These are phyloP conservation scores for Aphanomyces cochlioides DNA, from an alignment of 352 stramenopile species.

Conservation along the genomic window DNA sequence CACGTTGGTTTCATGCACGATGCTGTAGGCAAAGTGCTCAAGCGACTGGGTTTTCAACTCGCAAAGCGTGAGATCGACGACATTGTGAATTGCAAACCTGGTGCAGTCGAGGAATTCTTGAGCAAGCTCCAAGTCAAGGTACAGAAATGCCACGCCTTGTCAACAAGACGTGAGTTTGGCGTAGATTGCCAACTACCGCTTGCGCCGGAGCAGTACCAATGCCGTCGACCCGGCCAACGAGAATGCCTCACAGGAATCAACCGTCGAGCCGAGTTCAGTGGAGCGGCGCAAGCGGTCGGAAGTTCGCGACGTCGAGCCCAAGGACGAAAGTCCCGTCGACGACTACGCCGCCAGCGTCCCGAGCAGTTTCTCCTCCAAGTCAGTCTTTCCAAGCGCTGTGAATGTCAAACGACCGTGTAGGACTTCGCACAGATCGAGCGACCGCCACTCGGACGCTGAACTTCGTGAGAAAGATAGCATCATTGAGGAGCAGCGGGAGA, in stretches of 20 bases:
- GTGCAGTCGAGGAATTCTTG: constrained; percentile 88
- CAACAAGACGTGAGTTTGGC: constrained; percentile 1
- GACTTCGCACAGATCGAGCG: constrained; percentile 8
- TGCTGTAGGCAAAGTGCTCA: constrained; percentile 73
- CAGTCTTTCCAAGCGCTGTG: neutral
- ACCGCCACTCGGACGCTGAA: constrained; percentile 39
- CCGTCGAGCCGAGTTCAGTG: neutral
- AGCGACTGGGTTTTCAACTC: constrained; percentile 76
- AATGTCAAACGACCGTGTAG: neutral
- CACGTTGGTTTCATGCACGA: constrained; percentile 30
- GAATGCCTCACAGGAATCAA: constrained; percentile 20
- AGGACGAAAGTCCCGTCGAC: constrained; percentile 40
- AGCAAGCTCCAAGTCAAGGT: constrained; percentile 90
- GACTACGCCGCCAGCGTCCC: constrained; percentile 9
- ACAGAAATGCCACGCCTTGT: neutral
- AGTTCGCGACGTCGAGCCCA: constrained; percentile 17
- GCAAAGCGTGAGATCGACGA: constrained; percentile 89
- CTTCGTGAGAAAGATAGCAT: constrained; percentile 70
- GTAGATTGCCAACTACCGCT: constrained; percentile 73
- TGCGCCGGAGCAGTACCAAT: constrained; percentile 40
- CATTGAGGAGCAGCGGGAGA: constrained; percentile 85
- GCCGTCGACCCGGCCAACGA: constrained; percentile 29
- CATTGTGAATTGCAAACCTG: constrained; percentile 83
- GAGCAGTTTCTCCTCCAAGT: constrained; percentile 10
- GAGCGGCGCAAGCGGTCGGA: constrained; percentile 27